phyloP scores from a whole-genome alignment of 495 filamentous ascomycete species.

The Penicilliopsis zonata region DNA sequence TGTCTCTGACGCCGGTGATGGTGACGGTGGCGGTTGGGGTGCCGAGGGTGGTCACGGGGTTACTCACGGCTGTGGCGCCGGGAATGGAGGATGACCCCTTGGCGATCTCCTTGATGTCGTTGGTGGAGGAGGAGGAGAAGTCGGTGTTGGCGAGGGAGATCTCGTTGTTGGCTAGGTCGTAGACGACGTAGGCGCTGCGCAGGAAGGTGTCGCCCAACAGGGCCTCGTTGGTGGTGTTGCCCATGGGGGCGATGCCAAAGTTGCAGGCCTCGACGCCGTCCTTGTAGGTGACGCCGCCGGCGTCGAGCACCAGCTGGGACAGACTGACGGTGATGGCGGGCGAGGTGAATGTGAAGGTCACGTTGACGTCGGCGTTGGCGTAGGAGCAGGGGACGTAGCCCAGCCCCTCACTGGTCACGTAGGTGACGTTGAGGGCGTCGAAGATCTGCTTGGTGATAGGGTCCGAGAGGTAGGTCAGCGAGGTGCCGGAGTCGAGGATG shows the following conservation, averaged over 20 bases:
- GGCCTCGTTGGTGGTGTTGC: slow-evolving; percentile 30
- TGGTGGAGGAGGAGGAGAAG: slow-evolving; percentile 49
- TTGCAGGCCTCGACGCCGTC: slow-evolving; percentile 32
- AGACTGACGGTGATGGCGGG: slow-evolving; percentile 16
- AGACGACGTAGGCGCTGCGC: slow-evolving; percentile 81
- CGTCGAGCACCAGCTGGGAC: slow-evolving; percentile 11
- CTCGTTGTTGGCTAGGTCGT: slow-evolving; percentile 70
- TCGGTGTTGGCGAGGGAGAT: slow-evolving; percentile 66
- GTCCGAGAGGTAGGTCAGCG: slow-evolving; percentile 63
- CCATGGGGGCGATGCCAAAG: slow-evolving; percentile 54
- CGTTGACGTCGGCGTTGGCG: slow-evolving; percentile 33
- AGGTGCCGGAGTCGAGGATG: slow-evolving; percentile 69
- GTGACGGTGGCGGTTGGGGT: slow-evolving; percentile 1
- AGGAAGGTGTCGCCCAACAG: slow-evolving; percentile 85
- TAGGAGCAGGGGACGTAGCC: slow-evolving; percentile 56
- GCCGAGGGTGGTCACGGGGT: slow-evolving; percentile 35
- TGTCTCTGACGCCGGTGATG: too few species aligned
- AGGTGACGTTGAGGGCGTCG: slow-evolving; percentile 47
- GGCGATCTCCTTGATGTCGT: slow-evolving; percentile 59
- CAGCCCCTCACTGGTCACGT: slow-evolving; percentile 26
- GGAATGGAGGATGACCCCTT: slow-evolving; percentile 50
- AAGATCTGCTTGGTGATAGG: slow-evolving; percentile 47
- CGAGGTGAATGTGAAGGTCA: slow-evolving; percentile 55
- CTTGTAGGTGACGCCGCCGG: not conserved
- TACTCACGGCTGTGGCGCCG: slow-evolving; percentile 46